Conservation (phyloP, 257 asterid genomes). For the Cinchona pubescens region DNA sequence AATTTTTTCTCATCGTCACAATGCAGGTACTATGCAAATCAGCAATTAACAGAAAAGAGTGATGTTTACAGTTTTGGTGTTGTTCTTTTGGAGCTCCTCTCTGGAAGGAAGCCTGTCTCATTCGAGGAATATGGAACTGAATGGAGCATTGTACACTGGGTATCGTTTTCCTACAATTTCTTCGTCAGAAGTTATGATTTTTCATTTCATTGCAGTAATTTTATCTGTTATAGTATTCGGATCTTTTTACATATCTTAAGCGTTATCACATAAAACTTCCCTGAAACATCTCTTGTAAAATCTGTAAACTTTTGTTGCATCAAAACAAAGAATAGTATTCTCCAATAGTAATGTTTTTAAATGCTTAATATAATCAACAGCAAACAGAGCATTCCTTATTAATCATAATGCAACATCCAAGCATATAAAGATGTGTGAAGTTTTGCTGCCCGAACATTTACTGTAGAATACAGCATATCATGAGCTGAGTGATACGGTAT, state of each 20-base stretch:
- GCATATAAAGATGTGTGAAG: background rate
- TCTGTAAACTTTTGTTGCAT: background rate
- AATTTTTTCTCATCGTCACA: background rate
- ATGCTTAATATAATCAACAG: background rate
- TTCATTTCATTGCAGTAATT: background rate
- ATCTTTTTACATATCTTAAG: background rate
- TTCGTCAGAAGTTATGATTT: background rate
- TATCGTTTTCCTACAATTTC: constrained; percentile 32
- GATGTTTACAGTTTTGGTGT: constrained; percentile 97
- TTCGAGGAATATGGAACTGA: constrained; percentile 80
- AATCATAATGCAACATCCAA: background rate
- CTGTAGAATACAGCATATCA: background rate
- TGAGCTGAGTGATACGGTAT: too few species aligned
- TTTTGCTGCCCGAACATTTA: background rate
- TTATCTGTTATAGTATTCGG: background rate
- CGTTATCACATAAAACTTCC: background rate
- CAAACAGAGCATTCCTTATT: too few species aligned
- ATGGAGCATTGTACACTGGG: constrained; percentile 99
- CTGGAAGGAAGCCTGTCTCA: constrained; percentile 88
- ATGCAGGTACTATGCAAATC: constrained; percentile 88
- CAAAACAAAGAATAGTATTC: background rate
- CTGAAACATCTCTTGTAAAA: background rate
- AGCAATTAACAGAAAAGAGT: constrained; percentile 90
- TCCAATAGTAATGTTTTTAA: background rate
- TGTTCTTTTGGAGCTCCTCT: constrained; percentile 84